Evolutionary conservation across 257 asterid species (phyloP).

Genomic region (Nicotiana benthamiana): DNA sequence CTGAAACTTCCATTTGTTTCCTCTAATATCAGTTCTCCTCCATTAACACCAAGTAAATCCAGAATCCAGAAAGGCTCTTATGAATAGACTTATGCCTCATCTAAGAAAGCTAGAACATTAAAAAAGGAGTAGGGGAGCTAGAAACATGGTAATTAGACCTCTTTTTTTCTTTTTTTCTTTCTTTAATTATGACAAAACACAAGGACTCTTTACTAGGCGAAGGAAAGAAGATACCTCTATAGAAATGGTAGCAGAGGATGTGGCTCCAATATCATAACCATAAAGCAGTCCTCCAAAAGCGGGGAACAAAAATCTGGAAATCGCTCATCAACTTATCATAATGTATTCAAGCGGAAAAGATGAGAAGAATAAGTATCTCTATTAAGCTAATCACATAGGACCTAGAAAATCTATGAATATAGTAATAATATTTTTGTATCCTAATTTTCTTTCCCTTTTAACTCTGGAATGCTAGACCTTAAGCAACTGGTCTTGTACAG

Average conservation of each 20-base stretch:
- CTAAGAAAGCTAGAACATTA: not conserved
- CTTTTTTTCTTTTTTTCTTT: not conserved
- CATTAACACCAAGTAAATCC: not conserved
- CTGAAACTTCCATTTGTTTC: not conserved
- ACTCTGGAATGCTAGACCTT: not conserved
- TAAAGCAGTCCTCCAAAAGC: slow-evolving; percentile 91
- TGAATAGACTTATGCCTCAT: not conserved
- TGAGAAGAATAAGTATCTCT: not conserved
- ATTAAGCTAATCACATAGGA: not conserved
- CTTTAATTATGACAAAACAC: not conserved
- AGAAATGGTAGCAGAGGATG: slow-evolving; percentile 83
- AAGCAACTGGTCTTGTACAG: not conserved
- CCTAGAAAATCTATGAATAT: not conserved
- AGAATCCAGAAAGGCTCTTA: not conserved
- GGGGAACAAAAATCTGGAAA: slow-evolving; percentile 82
- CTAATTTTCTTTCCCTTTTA: not conserved
- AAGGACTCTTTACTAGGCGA: not conserved
- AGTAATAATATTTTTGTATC: not conserved
- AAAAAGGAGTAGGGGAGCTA: not conserved
- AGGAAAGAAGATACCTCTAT: slow-evolving; percentile 45
- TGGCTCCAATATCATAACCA: slow-evolving; percentile 99
- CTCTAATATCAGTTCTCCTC: not conserved
- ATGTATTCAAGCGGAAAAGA: not conserved
- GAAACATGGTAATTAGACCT: not conserved
- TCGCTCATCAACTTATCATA: not conserved